Base-by-base conservation (phyloP, 352 stramenopile species). In the Pythium angustatum region DNA sequence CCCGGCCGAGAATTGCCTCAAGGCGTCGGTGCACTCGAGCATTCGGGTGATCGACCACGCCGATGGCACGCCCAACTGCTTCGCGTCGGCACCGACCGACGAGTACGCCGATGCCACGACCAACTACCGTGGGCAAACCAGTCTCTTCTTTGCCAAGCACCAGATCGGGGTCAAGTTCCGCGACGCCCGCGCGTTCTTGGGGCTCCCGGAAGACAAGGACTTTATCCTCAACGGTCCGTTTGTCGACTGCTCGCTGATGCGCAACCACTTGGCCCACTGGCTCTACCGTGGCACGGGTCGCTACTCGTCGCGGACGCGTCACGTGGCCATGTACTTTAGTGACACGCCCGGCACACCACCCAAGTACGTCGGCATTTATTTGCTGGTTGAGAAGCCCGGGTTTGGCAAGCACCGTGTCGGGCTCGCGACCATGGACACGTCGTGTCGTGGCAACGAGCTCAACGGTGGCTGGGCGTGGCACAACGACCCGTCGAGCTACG, bases 191-290 rank as follows among this genome's bases (percentile, higher is more conserved):
- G 41, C 59, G 19, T 85, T 92, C 44, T 58, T 94, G 2, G 83
- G 78, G 1, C 66, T 94, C 40, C 83, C 85, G 0, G 71, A 79
- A 31, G 86, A 90, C 62, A 78, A 76, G 52, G 72, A 74, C 3
- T 94, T 89, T 64, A 74, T 91, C 19, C 78, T 94, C 52, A 91
- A 94, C 47, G 85, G 85, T 0, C 85, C 85, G 5, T 90, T 78
- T 66, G 49, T 92, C 15, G 85, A 94, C 71, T 83, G 79, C 57
- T 84, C 71, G 8, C 24, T 94, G 54, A 53, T 91, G 50, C 83
- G 85, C 50, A 94, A 94, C 69, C 85, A 94, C 66, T 66, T 94
- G 51, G 83, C 83, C 17, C 83, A 94, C 58, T 91, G 80, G 79
- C 43, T 94, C 30, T 94, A 81, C 54, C 85, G 85, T 17, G 65